Conservation (phyloP, 345 rosid genomes). For the Euphorbia lathyris region DNA sequence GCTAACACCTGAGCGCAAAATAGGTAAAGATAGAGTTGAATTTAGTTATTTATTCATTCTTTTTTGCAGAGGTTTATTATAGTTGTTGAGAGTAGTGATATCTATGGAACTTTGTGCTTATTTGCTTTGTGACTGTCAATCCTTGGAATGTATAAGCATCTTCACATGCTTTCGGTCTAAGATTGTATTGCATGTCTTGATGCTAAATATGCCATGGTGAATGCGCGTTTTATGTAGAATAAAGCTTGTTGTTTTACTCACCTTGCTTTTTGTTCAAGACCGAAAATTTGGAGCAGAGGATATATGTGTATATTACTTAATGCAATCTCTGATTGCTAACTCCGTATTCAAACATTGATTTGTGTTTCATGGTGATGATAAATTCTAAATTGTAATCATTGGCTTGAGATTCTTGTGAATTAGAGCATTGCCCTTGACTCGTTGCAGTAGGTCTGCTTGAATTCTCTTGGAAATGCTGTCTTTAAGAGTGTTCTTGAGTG, state of each 20-base stretch:
- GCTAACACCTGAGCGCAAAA: constrained; percentile 44
- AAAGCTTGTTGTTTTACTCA: neutral
- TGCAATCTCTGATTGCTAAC: too few species aligned
- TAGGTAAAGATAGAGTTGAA: constrained; percentile 41
- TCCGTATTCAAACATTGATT: too few species aligned
- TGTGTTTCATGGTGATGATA: too few species aligned
- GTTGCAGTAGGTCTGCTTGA: too few species aligned
- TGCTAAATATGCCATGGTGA: neutral
- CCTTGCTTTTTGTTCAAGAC: too few species aligned
- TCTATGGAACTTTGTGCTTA: neutral
- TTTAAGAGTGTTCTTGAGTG: too few species aligned
- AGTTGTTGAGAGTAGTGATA: neutral
- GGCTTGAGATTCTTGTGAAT: too few species aligned
- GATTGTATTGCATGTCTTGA: neutral
- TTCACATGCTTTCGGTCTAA: neutral
- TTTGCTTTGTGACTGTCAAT: neutral
- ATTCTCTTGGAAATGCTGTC: too few species aligned
- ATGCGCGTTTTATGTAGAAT: neutral
- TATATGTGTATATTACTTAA: too few species aligned
- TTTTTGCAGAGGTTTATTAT: neutral
- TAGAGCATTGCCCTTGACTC: too few species aligned
- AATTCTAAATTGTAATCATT: too few species aligned
- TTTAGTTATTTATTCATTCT: neutral
- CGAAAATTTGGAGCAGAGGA: too few species aligned
- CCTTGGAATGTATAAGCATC: neutral